Percentiles rank a stretch among this genome's conserved stretches.
Evolutionary conservation across 306 rosid species (phyloP).

Genomic region (Heteromeles arbutifolia): DNA sequence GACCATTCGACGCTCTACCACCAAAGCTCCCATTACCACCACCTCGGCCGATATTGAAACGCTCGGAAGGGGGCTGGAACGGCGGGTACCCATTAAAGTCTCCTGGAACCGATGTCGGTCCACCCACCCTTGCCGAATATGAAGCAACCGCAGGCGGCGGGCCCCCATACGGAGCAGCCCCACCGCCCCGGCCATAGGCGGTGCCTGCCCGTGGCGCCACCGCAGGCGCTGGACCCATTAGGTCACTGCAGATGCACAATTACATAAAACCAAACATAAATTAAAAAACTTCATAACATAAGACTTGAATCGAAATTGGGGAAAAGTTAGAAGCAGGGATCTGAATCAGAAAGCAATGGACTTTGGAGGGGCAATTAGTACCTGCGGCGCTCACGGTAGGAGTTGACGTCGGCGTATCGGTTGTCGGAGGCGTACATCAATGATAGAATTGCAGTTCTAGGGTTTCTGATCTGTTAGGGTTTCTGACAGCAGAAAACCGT

Average conservation of each 20-base stretch:
- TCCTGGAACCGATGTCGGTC: slow-evolving; percentile 30
- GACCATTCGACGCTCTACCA: neutral
- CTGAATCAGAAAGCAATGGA: neutral
- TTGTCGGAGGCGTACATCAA: slow-evolving; percentile 52
- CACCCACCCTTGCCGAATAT: slow-evolving; percentile 30
- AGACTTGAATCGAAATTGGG: neutral
- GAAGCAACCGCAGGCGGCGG: slow-evolving; percentile 27
- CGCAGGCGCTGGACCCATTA: slow-evolving; percentile 45
- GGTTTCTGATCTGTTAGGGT: slow-evolving; percentile 6
- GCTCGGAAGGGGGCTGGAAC: slow-evolving; percentile 61
- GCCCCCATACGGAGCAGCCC: slow-evolving; percentile 25
- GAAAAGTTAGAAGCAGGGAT: neutral
- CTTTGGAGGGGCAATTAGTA: neutral
- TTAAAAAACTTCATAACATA: neutral
- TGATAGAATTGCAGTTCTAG: neutral
- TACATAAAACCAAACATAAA: neutral
- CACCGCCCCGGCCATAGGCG: slow-evolving; percentile 49
- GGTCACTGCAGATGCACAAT: slow-evolving; percentile 37
- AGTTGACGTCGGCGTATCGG: slow-evolving; percentile 52
- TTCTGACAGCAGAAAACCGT: neutral
- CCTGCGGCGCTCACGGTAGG: slow-evolving; percentile 87
- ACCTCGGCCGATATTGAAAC: slow-evolving; percentile 59
- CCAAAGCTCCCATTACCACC: slow-evolving; percentile 17
- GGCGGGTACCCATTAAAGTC: slow-evolving; percentile 32
- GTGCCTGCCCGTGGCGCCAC: slow-evolving; percentile 11